phyloP scores from a whole-genome alignment of 441 rosid species.

The Oxalis stricta region DNA sequence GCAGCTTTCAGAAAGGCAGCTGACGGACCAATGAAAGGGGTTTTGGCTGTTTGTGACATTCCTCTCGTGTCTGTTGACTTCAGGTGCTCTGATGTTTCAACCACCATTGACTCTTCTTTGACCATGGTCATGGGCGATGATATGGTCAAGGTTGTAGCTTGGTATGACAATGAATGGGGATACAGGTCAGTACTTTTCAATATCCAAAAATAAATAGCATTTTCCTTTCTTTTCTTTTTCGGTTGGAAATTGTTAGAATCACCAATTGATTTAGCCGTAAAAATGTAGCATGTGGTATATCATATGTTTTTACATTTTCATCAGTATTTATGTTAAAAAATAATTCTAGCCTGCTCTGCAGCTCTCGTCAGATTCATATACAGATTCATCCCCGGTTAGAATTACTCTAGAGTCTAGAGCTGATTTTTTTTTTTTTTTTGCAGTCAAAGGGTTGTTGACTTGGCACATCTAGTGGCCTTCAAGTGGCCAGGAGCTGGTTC shows the following conservation, averaged over 20 bases:
- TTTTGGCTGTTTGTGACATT: slow-evolving; percentile 69
- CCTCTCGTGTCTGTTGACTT: slow-evolving; percentile 92
- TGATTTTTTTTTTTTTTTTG: slow-evolving; percentile 8
- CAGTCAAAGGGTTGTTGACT: slow-evolving; percentile 98
- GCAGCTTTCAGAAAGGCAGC: slow-evolving; percentile 89
- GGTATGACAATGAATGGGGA: slow-evolving; percentile 99
- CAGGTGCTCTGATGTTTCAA: slow-evolving; percentile 80
- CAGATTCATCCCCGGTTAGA: too few species aligned
- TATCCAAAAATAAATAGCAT: too few species aligned
- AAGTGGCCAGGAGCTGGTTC: slow-evolving; percentile 64
- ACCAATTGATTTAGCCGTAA: too few species aligned
- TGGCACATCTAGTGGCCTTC: slow-evolving; percentile 78
- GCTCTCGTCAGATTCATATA: too few species aligned
- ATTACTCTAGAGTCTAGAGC: too few species aligned
- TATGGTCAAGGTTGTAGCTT: slow-evolving; percentile 94
- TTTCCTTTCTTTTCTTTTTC: too few species aligned
- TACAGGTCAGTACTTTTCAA: slow-evolving; percentile 43
- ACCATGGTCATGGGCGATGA: slow-evolving; percentile 99
- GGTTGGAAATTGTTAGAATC: too few species aligned
- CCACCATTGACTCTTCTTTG: slow-evolving; percentile 85
- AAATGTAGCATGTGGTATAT: too few species aligned
- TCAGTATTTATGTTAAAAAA: too few species aligned
- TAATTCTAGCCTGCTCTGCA: too few species aligned
- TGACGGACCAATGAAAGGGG: slow-evolving; percentile 68
- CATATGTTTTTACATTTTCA: too few species aligned